These are phyloP conservation scores for Yamadazyma scolyti DNA, from an alignment of 805 yeast species.

Conservation along the genomic window DNA sequence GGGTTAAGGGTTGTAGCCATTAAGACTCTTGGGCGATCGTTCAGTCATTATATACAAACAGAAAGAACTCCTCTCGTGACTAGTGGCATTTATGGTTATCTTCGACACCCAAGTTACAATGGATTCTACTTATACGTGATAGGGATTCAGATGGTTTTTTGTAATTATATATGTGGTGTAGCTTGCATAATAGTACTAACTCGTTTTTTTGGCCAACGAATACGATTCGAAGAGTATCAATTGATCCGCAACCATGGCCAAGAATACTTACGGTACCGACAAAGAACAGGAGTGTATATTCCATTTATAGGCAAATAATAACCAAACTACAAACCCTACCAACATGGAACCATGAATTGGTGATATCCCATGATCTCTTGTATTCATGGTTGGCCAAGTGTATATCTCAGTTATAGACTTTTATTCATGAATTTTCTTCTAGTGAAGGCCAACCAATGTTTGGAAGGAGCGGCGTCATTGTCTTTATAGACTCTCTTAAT, in stretches of 20 bases:
- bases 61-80: constrained; percentile 21
- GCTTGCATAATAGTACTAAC: constrained; percentile 15
- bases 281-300: constrained; percentile 21
- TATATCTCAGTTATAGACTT: constrained; percentile 42
- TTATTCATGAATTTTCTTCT: constrained; percentile 96
- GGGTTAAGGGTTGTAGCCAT: constrained; percentile 25
- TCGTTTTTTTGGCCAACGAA: constrained; percentile 26
- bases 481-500: constrained; percentile 68
- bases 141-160: constrained; percentile 27
- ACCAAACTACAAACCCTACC: constrained; percentile 39
- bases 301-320: constrained; percentile 18
- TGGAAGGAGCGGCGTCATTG: constrained; percentile 61
- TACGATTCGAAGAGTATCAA: constrained; percentile 32
- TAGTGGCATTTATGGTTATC: constrained; percentile 24
- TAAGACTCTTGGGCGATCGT: constrained; percentile 30
- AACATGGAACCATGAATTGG: constrained; percentile 90
- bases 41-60: constrained; percentile 29
- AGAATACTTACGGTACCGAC: constrained; percentile 22
- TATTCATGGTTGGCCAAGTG: constrained; percentile 88
- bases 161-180: constrained; percentile 17
- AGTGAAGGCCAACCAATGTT: constrained; percentile 94
- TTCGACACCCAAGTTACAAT: constrained; percentile 37
- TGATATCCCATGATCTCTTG: constrained; percentile 86
- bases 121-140: constrained; percentile 33
- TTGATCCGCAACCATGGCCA: constrained; percentile 24